A percentile compares a stretch with the other conserved stretches of the same genome.
phyloP scores from a whole-genome alignment of 2,329 filamentous ascomycete genomes.

The Xylaria sp. region DNA sequence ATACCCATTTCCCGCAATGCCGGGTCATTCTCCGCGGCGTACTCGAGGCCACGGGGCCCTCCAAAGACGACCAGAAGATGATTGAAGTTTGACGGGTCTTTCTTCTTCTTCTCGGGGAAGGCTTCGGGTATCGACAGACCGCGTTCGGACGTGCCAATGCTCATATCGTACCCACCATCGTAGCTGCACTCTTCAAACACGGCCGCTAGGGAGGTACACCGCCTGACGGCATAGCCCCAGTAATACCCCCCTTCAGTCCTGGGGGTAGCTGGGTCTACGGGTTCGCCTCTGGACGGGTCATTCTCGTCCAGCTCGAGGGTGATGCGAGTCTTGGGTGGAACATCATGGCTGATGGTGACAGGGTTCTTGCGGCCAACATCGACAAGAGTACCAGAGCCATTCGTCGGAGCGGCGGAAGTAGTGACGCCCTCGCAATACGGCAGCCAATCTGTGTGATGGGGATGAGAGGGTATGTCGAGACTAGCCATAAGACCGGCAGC shows the following conservation, averaged over 20 bases:
- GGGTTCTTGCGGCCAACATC: slow-evolving; percentile 67
- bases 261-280: slow-evolving; percentile 74
- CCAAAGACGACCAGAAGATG: slow-evolving; percentile 84
- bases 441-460: slow-evolving; percentile 79
- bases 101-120: slow-evolving; percentile 56
- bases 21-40: slow-evolving; percentile 71
- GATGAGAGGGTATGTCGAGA: slow-evolving; percentile 86
- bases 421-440: slow-evolving; percentile 83
- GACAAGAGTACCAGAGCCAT: slow-evolving; percentile 62
- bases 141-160: slow-evolving; percentile 84
- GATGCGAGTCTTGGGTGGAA: slow-evolving; percentile 77
- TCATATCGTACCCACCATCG: slow-evolving; percentile 82
- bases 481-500: slow-evolving; percentile 78
- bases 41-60: slow-evolving; percentile 81
- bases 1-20: slow-evolving; percentile 70
- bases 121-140: slow-evolving; percentile 63
- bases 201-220: slow-evolving; percentile 71
- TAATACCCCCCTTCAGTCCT: slow-evolving; percentile 83
- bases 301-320: slow-evolving; percentile 73
- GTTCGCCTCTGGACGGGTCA: slow-evolving; percentile 60
- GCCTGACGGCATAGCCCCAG: slow-evolving; percentile 83
- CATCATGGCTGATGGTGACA: slow-evolving; percentile 65
- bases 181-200: slow-evolving; percentile 82
- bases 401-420: slow-evolving; percentile 55
- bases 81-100: slow-evolving; percentile 60